phyloP scores from a whole-genome alignment of 495 filamentous ascomycete genomes.

The Aspergillus carlsbadensis region DNA sequence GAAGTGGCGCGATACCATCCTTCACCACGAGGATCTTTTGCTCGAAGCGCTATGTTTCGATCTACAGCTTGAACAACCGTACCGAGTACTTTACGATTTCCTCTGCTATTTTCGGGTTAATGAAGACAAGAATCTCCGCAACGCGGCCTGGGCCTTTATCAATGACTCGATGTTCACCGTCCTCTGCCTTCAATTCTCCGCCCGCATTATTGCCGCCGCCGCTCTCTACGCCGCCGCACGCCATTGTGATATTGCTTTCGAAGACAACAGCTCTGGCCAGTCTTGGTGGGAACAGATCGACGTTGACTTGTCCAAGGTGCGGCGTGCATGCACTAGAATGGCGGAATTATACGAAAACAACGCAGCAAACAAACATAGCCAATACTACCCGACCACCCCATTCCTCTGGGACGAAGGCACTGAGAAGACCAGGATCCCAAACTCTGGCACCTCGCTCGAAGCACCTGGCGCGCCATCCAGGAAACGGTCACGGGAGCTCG shows the following conservation, averaged over 20 bases:
- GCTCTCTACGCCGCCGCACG: constrained; percentile 82
- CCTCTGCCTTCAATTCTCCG: constrained; percentile 76
- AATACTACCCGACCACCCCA: constrained; percentile 40
- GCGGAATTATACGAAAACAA: constrained; percentile 72
- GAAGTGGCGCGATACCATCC: constrained; percentile 91
- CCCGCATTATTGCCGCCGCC: constrained; percentile 77
- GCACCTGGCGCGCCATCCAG: constrained; percentile 26
- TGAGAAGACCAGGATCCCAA: constrained; percentile 33
- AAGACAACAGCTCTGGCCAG: constrained; percentile 68
- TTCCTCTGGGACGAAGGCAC: constrained; percentile 28
- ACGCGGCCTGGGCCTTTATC: constrained; percentile 87
- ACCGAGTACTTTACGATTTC: constrained; percentile 76
- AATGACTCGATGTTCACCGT: constrained; percentile 84
- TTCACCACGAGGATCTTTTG: constrained; percentile 86
- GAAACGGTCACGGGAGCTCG: constrained; percentile 47
- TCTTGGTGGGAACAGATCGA: constrained; percentile 84
- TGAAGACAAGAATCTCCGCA: constrained; percentile 72
- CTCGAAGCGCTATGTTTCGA: constrained; percentile 94
- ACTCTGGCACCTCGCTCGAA: constrained; percentile 27
- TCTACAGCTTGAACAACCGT: constrained; percentile 80
- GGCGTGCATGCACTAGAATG: constrained; percentile 66
- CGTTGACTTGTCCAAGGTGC: constrained; percentile 60
- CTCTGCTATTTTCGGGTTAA: constrained; percentile 65
- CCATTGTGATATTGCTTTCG: constrained; percentile 65
- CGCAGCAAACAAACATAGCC: constrained; percentile 49